Conservation (phyloP, 2,329 filamentous ascomycete genomes). For the Chrysoporthe cubensis region DNA sequence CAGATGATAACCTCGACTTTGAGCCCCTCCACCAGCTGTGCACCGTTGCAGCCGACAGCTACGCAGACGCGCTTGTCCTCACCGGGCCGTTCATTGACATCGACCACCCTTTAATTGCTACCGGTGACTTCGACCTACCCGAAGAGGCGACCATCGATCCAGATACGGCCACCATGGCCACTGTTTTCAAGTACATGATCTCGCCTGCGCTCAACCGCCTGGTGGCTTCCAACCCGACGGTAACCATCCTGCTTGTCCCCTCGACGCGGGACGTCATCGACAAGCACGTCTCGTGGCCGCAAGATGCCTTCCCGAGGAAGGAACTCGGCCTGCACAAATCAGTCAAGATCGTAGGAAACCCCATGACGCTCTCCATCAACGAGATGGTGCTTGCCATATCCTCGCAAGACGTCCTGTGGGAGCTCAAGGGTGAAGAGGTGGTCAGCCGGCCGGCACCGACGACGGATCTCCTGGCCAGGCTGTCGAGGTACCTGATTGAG, state of each 20-base stretch:
- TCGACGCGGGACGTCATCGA: slow-evolving; percentile 81
- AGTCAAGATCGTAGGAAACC: slow-evolving; percentile 78
- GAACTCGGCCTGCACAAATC: slow-evolving; percentile 81
- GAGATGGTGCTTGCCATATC: slow-evolving; percentile 82
- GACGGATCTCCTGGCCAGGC: slow-evolving; percentile 68
- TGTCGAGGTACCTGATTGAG: slow-evolving; percentile 79
- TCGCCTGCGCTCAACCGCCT: slow-evolving; percentile 74
- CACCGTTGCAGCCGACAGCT: slow-evolving; percentile 72
- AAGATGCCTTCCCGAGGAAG: slow-evolving; percentile 64
- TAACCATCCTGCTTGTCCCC: slow-evolving; percentile 82
- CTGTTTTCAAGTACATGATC: slow-evolving; percentile 82
- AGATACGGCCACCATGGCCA: slow-evolving; percentile 78
- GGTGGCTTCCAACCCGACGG: slow-evolving; percentile 68
- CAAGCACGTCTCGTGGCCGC: slow-evolving; percentile 85
- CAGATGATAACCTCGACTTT: slow-evolving; percentile 90
- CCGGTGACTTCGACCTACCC: slow-evolving; percentile 77
- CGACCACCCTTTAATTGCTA: slow-evolving; percentile 85
- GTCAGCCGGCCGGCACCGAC: slow-evolving; percentile 60
- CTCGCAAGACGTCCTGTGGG: slow-evolving; percentile 81
- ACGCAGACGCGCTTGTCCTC: slow-evolving; percentile 79
- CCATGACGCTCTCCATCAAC: slow-evolving; percentile 86
- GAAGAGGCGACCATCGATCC: slow-evolving; percentile 69
- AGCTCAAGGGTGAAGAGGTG: slow-evolving; percentile 76
- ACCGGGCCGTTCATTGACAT: slow-evolving; percentile 88
- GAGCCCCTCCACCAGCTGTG: slow-evolving; percentile 84